Base-by-base conservation (phyloP, 768 basidiomycete species). In the Jaapia argillacea region DNA sequence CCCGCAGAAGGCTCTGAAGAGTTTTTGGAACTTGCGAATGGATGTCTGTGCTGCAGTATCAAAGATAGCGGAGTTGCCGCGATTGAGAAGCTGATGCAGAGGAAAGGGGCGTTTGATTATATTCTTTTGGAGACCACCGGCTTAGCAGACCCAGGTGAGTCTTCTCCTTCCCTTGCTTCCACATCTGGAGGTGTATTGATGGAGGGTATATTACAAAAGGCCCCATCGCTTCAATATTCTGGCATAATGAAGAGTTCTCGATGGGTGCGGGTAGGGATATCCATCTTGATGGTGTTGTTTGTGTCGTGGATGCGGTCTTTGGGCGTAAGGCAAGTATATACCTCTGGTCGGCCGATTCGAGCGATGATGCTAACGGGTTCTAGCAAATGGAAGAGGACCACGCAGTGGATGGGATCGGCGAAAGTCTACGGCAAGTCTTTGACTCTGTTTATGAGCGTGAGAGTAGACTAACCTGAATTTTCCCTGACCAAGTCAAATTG, bases 11-110 rank as follows among this genome's bases (percentile, higher is more conserved):
- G 76, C 36, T 81, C 82, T 1, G 84, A 90, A 57, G 89, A 93
- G 54, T 79, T 94, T 54, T 75, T 99, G 6, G 92, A 96, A 52
- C 74, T 98, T 1, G 81, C 91, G 1, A 94, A 99, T 59, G 96
- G 96, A 14, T 98, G 96, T 60, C 61, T 99, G n/a, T 99, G 96
- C 62, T 99, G 96, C 59, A 93, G 91, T 46, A 88, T 97, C 65
- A 94, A 96, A 54, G 93, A 98, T 58, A 71, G 80, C 7, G 96
- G 96, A 2, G 74, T 87, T 0, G 87, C 91, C 18, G 91, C 96
- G 5, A 96, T 99, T 42, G 90, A 96, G 60, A 86, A 86, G 54
- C 68, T 97, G 44, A 89, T 92, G 85, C 66, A 74, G 51, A 74
- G 77, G 43, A 89, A 85, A 55, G 91, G 90, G 21, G 75, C 77